Base-by-base conservation (phyloP, 192 early-diverging fungal genomes). In the Phlyctochytrium arcticum region DNA sequence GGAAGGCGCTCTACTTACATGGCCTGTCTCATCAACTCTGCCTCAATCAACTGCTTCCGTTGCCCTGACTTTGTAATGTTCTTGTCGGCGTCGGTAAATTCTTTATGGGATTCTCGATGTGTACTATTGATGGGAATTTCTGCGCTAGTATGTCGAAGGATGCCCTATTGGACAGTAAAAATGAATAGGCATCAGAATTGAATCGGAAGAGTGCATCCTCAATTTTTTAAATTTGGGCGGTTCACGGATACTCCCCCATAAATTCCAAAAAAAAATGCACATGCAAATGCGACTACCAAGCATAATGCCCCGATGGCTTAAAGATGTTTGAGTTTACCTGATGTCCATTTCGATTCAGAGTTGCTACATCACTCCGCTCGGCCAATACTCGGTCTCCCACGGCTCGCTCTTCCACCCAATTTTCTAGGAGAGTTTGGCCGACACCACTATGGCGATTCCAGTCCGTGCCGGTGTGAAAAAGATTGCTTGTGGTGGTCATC, bases 401-500 rank as follows among this genome's bases (percentile, higher is more conserved):
- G 9, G 81, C 81, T 5, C 81, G 68, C 48, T 83, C 81, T 56
- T 83, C 81, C 3, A 81, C 81, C 78, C 79, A 83, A 70, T 83
- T 83, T 19, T 73, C 73, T 3, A 83, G 64, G 15, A 83, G 64
- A 17, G 81, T 83, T 24, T 65, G 65, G 17, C 81, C 81, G 46
- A 80, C 75, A 32, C 80, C 80, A 49, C 69, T 68, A 48, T 81
- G 77, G 9, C 53, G 47, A 55, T 81, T 81, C 77, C 77, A 81
- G 62, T 76, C 75, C 44, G 73, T 73, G 17, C 67, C 72, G 49
- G 47, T 57, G 39, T 73, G 60, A 30, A 59, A 53, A 26, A 26
- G 50, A 17, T 26, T 53, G 12, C 39, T 44, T 44, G 21, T 2
- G 39, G 39, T n/a, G 39, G n/a, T n/a, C n/a, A n/a, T n/a, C n/a